Evolutionary conservation across 1,284 basidiomycete genomes (phyloP), one percentile per base, ranked within the genome.

Genomic region (Mycena citricolor): DNA sequence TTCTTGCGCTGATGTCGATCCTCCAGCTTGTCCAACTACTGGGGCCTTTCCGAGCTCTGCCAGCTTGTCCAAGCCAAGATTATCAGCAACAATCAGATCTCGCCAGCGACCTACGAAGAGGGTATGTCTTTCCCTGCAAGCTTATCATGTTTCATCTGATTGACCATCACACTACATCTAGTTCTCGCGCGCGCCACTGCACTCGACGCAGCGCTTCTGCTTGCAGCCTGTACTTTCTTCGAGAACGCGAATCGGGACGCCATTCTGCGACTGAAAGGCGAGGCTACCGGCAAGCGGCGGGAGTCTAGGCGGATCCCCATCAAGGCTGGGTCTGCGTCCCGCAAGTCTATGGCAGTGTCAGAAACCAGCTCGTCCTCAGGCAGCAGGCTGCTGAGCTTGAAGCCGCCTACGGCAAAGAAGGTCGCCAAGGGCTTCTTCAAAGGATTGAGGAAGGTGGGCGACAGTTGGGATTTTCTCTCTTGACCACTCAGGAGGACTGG

Each of bases 91-190:
- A 51, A 54, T 17, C 46, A 52, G 17, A 55, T 57, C 31, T 50
- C 47, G 7, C 56, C 54, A 10, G 52, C 50, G 16, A 54, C 56
- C n/a, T 54, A 54, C 39, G 49, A 50, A 38, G 52, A 54, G 31
- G 42, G 55, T 57, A 36, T 19, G 38, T 38, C 14, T 4, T 3
- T 5, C 44, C 37, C 32, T 14, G 16, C 30, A 6, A 10, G n/a
- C 4, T 5, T 13, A 16, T 5, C 21, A 8, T 37, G 8, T 37
- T 4, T n/a, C 12, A 13, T 12, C 10, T n/a, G 20, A n/a, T 11
- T 25, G 21, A 14, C n/a, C 3, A 24, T 12, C n/a, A n/a, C n/a
- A n/a, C 5, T 37, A 8, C 13, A 23, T 16, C 12, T 26, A 49
- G 49, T 51, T 7, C 29, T 51, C n/a, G 49, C 32, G 12, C 44